Conservation (phyloP, 352 stramenopile genomes). For the Pythium myriotylum region DNA sequence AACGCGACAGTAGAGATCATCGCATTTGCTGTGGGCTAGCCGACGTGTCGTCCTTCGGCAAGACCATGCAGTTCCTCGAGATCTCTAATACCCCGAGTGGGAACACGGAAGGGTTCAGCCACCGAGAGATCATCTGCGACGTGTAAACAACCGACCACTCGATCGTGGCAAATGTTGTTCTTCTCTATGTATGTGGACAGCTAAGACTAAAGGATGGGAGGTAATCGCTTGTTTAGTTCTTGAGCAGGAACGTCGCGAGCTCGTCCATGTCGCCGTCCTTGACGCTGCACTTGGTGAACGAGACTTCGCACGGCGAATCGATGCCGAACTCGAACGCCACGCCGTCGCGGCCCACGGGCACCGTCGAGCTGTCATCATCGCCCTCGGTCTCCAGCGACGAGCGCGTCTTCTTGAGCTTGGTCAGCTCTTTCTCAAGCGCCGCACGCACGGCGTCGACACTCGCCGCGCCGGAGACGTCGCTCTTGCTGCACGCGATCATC, state of each 20-base stretch:
- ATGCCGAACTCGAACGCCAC: slow-evolving; percentile 77
- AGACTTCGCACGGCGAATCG: slow-evolving; percentile 78
- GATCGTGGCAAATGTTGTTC: not conserved
- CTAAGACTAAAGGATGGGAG: not conserved
- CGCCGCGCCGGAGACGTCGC: slow-evolving; percentile 47
- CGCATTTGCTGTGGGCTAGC: too few species aligned
- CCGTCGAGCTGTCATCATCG: slow-evolving; percentile 61
- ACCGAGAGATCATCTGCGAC: too few species aligned
- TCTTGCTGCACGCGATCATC: slow-evolving; percentile 88
- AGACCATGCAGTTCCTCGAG: too few species aligned
- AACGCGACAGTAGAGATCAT: too few species aligned
- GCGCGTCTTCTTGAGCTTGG: slow-evolving; percentile 84
- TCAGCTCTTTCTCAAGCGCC: slow-evolving; percentile 80
- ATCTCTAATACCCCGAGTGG: too few species aligned
- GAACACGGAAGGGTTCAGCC: too few species aligned
- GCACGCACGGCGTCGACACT: slow-evolving; percentile 55
- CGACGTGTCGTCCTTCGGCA: too few species aligned
- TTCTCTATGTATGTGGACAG: not conserved
- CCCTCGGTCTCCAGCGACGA: slow-evolving; percentile 84
- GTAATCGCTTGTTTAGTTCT: slow-evolving; percentile 40
- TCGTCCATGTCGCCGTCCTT: slow-evolving; percentile 66
- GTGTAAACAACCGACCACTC: too few species aligned
- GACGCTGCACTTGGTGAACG: slow-evolving; percentile 73
- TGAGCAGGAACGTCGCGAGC: slow-evolving; percentile 70
- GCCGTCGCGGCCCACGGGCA: slow-evolving; percentile 80